phyloP scores from a whole-genome alignment of 2,329 filamentous ascomycete species.

The Laburnicola sp. region DNA sequence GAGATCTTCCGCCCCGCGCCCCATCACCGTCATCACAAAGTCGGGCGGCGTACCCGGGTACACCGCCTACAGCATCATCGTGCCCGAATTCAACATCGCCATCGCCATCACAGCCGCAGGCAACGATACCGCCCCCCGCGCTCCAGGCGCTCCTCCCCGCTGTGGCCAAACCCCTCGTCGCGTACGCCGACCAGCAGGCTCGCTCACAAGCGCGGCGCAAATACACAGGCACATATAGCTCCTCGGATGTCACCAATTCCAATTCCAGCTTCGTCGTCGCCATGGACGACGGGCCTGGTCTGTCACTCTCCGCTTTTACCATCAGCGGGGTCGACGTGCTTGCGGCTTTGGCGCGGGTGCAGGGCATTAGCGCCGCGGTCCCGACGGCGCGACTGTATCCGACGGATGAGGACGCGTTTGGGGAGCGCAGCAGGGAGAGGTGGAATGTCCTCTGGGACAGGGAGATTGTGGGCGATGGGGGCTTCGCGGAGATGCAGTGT shows the following conservation, averaged over 20 bases:
- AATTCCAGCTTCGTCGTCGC: conserved; percentile 16
- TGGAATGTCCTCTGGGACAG: conserved; percentile 27
- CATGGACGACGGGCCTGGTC: conserved; percentile 28
- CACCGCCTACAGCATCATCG: too few species aligned
- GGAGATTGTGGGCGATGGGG: conserved; percentile 1
- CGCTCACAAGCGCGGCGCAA: conserved; percentile 18
- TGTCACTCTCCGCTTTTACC: conserved; percentile 19
- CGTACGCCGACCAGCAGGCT: conserved; percentile 26
- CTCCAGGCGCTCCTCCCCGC: conserved; percentile 18
- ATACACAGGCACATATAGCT: conserved; percentile 28
- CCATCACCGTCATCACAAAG: conserved; percentile 32
- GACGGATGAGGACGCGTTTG: conserved; percentile 24
- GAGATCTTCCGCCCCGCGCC: conserved; percentile 31
- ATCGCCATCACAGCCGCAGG: conserved; percentile 30
- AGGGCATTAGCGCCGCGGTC: conserved; percentile 8
- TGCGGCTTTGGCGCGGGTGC: conserved; percentile 15
- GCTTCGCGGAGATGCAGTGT: conserved; percentile 27
- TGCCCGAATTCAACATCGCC: conserved; percentile 30
- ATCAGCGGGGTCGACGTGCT: conserved; percentile 25
- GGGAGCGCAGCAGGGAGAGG: conserved; percentile 13
- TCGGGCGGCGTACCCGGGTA: conserved; percentile 28
- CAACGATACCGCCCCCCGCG: conserved; percentile 12
- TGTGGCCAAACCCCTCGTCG: conserved; percentile 19
- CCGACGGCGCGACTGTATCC: conserved; percentile 28
- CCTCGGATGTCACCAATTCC: not conserved